Evolutionary conservation across 2,329 filamentous ascomycete genomes (phyloP), one percentile per base, ranked within the genome.

Genomic region (Endothia cerciana): DNA sequence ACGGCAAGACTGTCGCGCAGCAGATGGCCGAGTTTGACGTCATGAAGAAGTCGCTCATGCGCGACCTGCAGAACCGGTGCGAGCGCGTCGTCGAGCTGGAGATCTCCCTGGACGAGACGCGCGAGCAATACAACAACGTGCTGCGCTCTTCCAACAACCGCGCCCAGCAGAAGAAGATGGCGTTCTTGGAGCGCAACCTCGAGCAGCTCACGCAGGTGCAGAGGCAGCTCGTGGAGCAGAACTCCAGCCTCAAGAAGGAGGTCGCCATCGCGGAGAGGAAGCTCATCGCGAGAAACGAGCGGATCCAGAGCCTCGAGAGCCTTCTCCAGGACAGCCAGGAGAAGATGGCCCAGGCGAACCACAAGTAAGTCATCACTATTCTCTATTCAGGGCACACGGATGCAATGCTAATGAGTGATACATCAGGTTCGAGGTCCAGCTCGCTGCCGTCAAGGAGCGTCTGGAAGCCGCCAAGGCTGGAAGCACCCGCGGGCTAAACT

Each of bases 101-200:
- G 79, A 99, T 99, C 74, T 97, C 92, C 43, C 86, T 99, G 60
- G 95, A 99, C 75, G 94, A 97, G 83, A 97, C 95, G 0, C 89
- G 95, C 64, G 95, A 99, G 82, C 95, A 99, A 81, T 99, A 99
- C 82, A 98, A 99, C 84, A 97, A 97, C 73, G 95, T 99, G 68
- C 86, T 99, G 66, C 90, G 94, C 65, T 95, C 93, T 60, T 97
- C 93, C 71, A 99, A 99, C 84, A 98, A 97, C 83, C 91, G 95
- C 67, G 94, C 95, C 30, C 95, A 99, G 82, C 95, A 99, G 81
- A 99, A 99, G 91, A 99, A 99, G 87, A 98, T 99, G 92, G 96
- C 95, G 19, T 99, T 99, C 86, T 82, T 99, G 60, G 95, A 99
- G 83, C 91, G 95, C 75, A 99, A 99, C 77, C 88, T 99, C 49